Evolutionary conservation across 1,139 yeast species (phyloP).

Genomic region (Hemisphaericaspora lyxosophila): DNA sequence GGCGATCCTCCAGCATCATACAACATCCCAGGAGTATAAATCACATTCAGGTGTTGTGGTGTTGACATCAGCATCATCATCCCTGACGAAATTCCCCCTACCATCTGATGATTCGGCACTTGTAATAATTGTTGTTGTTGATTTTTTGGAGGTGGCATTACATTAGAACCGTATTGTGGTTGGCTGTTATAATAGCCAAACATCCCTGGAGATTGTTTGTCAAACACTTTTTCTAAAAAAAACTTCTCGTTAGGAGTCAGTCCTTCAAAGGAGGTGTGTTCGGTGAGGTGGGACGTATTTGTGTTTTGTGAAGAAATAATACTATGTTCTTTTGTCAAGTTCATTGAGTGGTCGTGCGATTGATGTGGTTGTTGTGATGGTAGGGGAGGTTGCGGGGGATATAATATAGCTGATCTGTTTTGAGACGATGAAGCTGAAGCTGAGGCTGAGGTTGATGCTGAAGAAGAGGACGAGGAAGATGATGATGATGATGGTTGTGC

Average conservation of each 20-base stretch:
- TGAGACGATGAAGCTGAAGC: no score
- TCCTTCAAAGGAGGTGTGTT: slow-evolving; percentile 40
- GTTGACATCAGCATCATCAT: slow-evolving; percentile 50
- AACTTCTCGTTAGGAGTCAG: slow-evolving; percentile 47
- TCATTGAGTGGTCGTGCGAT: slow-evolving; percentile 10
- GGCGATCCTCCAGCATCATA: slow-evolving; percentile 2
- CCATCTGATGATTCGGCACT: slow-evolving; percentile 17
- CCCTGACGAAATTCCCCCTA: background rate
- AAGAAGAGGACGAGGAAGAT: slow-evolving; percentile 7
- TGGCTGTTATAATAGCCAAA: slow-evolving; percentile 22
- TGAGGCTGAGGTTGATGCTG: no score
- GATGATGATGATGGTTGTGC: slow-evolving; percentile 8
- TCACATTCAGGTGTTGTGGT: slow-evolving; percentile 36
- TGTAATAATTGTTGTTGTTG: slow-evolving; percentile 13
- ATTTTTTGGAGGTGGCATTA: slow-evolving; percentile 30
- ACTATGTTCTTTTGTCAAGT: slow-evolving; percentile 24
- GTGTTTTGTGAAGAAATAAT: slow-evolving; percentile 17
- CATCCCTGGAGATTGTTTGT: slow-evolving; percentile 39
- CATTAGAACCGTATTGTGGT: slow-evolving; percentile 17
- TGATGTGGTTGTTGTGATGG: slow-evolving; percentile 11
- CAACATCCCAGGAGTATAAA: slow-evolving; percentile 7
- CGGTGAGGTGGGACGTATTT: slow-evolving; percentile 24
- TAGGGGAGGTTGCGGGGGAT: slow-evolving; percentile 9
- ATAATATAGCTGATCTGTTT: slow-evolving; percentile 8
- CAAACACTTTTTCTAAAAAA: slow-evolving; percentile 42